Conservation (phyloP, 2,329 filamentous ascomycete species). For the Colletotrichum chlorophyti region DNA sequence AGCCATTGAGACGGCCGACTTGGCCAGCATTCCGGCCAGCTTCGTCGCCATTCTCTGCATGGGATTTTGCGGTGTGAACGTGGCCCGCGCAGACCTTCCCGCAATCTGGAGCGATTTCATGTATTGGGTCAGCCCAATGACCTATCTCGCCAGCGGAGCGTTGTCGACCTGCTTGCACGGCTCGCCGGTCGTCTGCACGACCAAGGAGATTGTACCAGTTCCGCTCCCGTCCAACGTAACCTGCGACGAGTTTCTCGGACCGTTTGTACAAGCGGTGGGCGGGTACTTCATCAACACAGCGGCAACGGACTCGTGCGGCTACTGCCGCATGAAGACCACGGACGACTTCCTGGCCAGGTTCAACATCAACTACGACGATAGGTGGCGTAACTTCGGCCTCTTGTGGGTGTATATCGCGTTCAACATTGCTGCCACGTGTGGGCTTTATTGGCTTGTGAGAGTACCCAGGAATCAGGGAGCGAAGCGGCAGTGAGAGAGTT, state of each 20-base stretch:
- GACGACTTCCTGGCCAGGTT: conserved; percentile 46
- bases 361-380: conserved; percentile 52
- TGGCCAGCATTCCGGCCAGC: conserved; percentile 21
- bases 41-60: conserved; percentile 29
- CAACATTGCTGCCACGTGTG: conserved; percentile 55
- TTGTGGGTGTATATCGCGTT: conserved; percentile 61
- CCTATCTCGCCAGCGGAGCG: conserved; percentile 37
- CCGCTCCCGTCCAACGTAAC: conserved; percentile 22
- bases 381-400: conserved; percentile 61
- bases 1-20: conserved; percentile 25
- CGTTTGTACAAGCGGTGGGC: conserved; percentile 17
- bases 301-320: conserved; percentile 52
- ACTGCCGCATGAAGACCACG: conserved; percentile 44
- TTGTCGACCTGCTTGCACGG: conserved; percentile 35
- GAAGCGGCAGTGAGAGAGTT: conserved; percentile 9
- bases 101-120: conserved; percentile 32
- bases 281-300: conserved; percentile 28
- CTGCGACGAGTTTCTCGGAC: conserved; percentile 27
- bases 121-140: conserved; percentile 34
- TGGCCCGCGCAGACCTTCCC: conserved; percentile 19
- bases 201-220: conserved; percentile 28
- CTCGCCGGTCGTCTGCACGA: conserved; percentile 20
- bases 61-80: conserved; percentile 30
- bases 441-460: conserved; percentile 51
- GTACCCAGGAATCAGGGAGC: conserved; percentile 33